Evolutionary conservation across 179 eudicot species (phyloP).

Genomic region (Kewa caespitosa): DNA sequence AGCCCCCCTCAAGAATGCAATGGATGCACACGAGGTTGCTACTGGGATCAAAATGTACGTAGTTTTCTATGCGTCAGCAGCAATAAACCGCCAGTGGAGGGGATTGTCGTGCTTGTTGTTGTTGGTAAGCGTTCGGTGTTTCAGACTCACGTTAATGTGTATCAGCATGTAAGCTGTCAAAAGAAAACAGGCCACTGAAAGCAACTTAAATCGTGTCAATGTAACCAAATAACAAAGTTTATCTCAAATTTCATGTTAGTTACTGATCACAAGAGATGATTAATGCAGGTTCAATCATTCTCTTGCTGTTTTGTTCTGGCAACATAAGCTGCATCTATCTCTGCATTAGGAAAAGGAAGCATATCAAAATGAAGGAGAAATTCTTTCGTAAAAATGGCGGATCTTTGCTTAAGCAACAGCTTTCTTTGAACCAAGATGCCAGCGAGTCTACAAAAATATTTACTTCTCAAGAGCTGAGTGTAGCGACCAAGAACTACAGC

Average conservation of each 20-base stretch:
- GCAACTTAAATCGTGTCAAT: too few relatives aligned
- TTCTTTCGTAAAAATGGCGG: constrained; percentile 65
- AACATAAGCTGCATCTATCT: constrained; percentile 44
- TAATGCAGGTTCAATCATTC: constrained; percentile 6
- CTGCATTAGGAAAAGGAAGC: constrained; percentile 35
- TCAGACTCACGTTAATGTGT: background rate
- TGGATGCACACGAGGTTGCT: constrained; percentile 12
- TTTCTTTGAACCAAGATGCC: constrained; percentile 25
- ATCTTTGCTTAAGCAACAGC: constrained; percentile 39
- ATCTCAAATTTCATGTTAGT: too few relatives aligned
- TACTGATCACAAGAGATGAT: too few relatives aligned
- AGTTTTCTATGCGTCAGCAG: background rate
- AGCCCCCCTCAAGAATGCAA: too few relatives aligned
- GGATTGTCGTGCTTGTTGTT: background rate
- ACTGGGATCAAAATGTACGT: background rate
- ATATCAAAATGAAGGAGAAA: constrained; percentile 39
- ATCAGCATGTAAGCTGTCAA: background rate
- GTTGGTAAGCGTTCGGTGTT: constrained; percentile 2
- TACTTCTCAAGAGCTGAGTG: constrained; percentile 40
- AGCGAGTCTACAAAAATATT: constrained; percentile 36
- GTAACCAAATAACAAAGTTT: too few relatives aligned
- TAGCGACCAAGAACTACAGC: constrained; percentile 51
- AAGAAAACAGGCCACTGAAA: too few relatives aligned
- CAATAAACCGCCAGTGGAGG: background rate
- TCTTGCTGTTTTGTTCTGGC: constrained; percentile 9